Conservation (phyloP, 2,329 filamentous ascomycete species). For the Cryphonectria nitschkei region DNA sequence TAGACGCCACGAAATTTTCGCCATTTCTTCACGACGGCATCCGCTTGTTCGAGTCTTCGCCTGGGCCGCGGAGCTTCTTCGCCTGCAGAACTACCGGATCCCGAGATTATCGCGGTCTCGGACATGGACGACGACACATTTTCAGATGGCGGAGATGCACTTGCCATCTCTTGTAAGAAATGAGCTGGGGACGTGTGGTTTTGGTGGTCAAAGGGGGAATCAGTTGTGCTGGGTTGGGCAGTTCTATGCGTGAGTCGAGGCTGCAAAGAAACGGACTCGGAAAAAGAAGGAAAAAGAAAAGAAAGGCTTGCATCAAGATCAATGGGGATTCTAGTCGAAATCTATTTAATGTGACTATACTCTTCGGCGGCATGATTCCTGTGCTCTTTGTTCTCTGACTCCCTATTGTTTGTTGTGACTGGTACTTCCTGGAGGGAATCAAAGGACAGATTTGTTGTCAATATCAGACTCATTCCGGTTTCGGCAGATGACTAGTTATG, state of each 20-base stretch:
- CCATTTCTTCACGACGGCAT: not conserved
- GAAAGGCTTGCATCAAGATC: not conserved
- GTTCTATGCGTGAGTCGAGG: not conserved
- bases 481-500: not conserved
- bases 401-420: not conserved
- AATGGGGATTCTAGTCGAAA: not conserved
- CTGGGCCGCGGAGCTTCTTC: not conserved
- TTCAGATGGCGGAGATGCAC: not conserved
- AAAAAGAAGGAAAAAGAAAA: not conserved
- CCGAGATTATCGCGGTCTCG: too few species aligned
- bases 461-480: not conserved
- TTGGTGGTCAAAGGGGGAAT: not conserved
- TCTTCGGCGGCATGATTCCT: not conserved
- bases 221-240: not conserved
- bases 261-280: not conserved
- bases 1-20: not conserved
- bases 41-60: not conserved
- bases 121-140: not conserved
- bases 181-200: not conserved
- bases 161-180: not conserved
- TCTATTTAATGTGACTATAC: not conserved
- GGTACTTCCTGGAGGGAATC: not conserved
- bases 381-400: not conserved
- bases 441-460: not conserved
- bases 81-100: not conserved